Evolutionary conservation across 805 yeast species (phyloP).

Genomic region (Yarrowia osloensis): DNA sequence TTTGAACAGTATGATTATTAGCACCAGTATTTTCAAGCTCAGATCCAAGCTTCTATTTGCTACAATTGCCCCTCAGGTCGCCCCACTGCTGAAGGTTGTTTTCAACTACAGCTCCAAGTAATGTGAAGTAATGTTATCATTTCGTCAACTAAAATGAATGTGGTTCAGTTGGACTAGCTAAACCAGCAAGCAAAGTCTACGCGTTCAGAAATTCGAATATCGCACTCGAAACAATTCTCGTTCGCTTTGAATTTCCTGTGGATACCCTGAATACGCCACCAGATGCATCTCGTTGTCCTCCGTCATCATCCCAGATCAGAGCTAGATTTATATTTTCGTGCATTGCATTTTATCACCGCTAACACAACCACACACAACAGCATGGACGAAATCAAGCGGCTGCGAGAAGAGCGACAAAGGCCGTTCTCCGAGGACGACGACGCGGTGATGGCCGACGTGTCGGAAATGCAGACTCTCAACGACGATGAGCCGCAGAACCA

Average conservation of each 20-base stretch:
- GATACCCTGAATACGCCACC: neutral
- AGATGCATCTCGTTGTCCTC: neutral
- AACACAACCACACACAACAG: neutral
- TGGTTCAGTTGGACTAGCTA: too few species aligned
- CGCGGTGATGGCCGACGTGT: conserved; percentile 21
- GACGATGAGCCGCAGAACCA: neutral
- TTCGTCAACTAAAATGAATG: neutral
- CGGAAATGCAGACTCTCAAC: neutral
- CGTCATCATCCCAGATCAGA: neutral
- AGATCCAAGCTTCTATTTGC: too few species aligned
- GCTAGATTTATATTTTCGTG: neutral
- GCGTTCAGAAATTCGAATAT: too few species aligned
- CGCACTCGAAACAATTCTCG: too few species aligned
- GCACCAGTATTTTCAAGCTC: too few species aligned
- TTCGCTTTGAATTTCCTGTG: too few species aligned
- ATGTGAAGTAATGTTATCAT: neutral
- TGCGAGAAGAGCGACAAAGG: conserved; percentile 9
- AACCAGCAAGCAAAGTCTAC: too few species aligned
- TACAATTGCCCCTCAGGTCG: too few species aligned
- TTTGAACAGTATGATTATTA: too few species aligned
- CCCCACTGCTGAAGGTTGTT: too few species aligned
- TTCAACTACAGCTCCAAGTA: neutral
- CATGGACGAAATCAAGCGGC: conserved; percentile 29
- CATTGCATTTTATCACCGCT: conserved; percentile 10
- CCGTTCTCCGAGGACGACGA: conserved; percentile 20